These are phyloP conservation scores for Zygoascus tannicola DNA, from an alignment of 805 yeast species.

Conservation along the genomic window DNA sequence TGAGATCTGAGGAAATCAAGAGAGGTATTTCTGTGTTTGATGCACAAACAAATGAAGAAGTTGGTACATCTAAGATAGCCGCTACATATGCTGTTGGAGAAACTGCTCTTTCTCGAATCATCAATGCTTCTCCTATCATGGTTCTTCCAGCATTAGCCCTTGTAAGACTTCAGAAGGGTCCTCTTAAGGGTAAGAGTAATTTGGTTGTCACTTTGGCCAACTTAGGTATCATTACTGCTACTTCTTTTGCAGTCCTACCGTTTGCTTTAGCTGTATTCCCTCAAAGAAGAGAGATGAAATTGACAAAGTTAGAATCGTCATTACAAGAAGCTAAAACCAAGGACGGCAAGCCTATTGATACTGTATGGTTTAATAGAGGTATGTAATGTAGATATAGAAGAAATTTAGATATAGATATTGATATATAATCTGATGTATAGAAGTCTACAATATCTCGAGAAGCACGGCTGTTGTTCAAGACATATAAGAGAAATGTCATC, in stretches of 20 bases:
- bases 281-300: conserved; percentile 60
- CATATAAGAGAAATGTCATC: too few species aligned
- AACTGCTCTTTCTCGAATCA: conserved; percentile 89
- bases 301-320: conserved; percentile 51
- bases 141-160: conserved; percentile 85
- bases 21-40: conserved; percentile 37
- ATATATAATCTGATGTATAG: too few species aligned
- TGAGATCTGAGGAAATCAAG: conserved; percentile 91
- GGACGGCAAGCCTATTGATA: conserved; percentile 46
- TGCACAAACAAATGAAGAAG: conserved; percentile 26
- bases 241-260: conserved; percentile 83
- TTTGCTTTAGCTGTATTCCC: conserved; percentile 96
- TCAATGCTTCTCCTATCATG: conserved; percentile 97
- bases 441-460: too few species aligned
- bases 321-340: conserved; percentile 52
- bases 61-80: conserved; percentile 73
- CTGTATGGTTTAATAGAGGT: conserved; percentile 88
- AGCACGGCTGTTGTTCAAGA: too few species aligned
- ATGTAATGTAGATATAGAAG: conserved; percentile 41
- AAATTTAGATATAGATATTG: too few species aligned
- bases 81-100: conserved; percentile 93
- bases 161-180: conserved; percentile 62
- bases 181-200: conserved; percentile 59
- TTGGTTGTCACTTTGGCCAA: conserved; percentile 62
- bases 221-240: conserved; percentile 73